A percentile compares a stretch with the other conserved stretches of the same genome.
Conservation (phyloP, 805 yeast species). For the Ogataea corticis region DNA sequence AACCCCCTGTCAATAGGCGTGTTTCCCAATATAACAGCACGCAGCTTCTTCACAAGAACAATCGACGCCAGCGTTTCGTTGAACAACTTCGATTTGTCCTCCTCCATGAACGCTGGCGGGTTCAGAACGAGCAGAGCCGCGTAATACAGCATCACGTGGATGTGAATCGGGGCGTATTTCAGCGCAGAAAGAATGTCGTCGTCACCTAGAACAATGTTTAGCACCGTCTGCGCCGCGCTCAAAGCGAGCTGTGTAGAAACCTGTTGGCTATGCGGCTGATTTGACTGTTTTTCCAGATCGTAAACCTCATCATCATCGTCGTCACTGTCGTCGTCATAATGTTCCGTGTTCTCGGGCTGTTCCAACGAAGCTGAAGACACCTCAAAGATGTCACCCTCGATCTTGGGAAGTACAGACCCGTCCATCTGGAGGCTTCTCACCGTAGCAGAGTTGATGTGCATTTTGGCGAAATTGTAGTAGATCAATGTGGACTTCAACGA, state of each 20-base stretch:
- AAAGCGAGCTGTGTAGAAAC: slow-evolving; percentile 50
- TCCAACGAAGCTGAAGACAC: slow-evolving; percentile 9
- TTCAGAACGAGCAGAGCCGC: slow-evolving; percentile 58
- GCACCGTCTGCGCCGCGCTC: slow-evolving; percentile 62
- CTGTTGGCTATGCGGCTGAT: slow-evolving; percentile 24
- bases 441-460: slow-evolving; percentile 62
- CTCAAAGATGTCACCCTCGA: slow-evolving; percentile 17
- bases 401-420: slow-evolving; percentile 28
- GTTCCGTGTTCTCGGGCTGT: slow-evolving; percentile 21
- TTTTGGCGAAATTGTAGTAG: slow-evolving; percentile 72
- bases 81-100: slow-evolving; percentile 24
- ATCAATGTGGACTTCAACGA: slow-evolving; percentile 67
- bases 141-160: slow-evolving; percentile 69
- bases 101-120: slow-evolving; percentile 39
- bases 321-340: slow-evolving; percentile 33
- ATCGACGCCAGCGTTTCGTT: slow-evolving; percentile 40
- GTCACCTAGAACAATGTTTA: slow-evolving; percentile 59
- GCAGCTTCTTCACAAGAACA: slow-evolving; percentile 43
- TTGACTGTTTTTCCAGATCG: slow-evolving; percentile 21
- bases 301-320: slow-evolving; percentile 18
- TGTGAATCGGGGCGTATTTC: slow-evolving; percentile 69
- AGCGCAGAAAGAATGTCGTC: slow-evolving; percentile 55
- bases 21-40: slow-evolving; percentile 42
- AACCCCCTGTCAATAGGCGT: slow-evolving; percentile 55
- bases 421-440: slow-evolving; percentile 44